A percentile compares a stretch with the other conserved stretches of the same genome.
phyloP scores from a whole-genome alignment of 441 rosid species.

The Croton laevigatus region DNA sequence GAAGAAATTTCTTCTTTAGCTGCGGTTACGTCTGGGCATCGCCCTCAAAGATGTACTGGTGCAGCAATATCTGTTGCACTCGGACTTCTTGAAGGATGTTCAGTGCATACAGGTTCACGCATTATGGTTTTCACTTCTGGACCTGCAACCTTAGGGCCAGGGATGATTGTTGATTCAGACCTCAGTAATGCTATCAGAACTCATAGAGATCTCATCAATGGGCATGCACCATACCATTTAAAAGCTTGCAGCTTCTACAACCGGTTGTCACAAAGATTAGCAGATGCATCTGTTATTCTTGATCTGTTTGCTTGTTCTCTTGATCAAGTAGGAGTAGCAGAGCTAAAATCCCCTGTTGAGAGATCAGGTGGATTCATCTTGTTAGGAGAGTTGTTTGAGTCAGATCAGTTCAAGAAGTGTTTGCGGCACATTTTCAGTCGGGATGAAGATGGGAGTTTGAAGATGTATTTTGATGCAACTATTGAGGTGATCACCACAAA shows the following conservation, averaged over 20 bases:
- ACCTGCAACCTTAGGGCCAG: slow-evolving; percentile 85
- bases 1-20: slow-evolving; percentile 60
- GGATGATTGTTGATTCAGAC: slow-evolving; percentile 68
- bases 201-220: slow-evolving; percentile 73
- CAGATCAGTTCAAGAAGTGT: slow-evolving; percentile 70
- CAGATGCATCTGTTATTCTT: slow-evolving; percentile 60
- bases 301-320: slow-evolving; percentile 93
- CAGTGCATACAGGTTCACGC: slow-evolving; percentile 58
- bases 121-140: slow-evolving; percentile 93
- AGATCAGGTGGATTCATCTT: slow-evolving; percentile 85
- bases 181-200: slow-evolving; percentile 59
- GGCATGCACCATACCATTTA: slow-evolving; percentile 46
- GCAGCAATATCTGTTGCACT: slow-evolving; percentile 70
- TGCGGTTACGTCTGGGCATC: slow-evolving; percentile 44
- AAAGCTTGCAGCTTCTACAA: slow-evolving; percentile 68
- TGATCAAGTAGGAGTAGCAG: slow-evolving; percentile 90
- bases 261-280: slow-evolving; percentile 51
- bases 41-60: slow-evolving; percentile 86
- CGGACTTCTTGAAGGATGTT: slow-evolving; percentile 77
- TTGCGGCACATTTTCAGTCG: slow-evolving; percentile 65
- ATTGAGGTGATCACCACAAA: slow-evolving; percentile 81
- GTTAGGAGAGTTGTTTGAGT: slow-evolving; percentile 83
- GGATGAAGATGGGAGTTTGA: slow-evolving; percentile 62
- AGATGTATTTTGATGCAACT: slow-evolving; percentile 80
- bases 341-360: slow-evolving; percentile 68